phyloP scores from a whole-genome alignment of 2,329 filamentous ascomycete genomes.

The Ophiosphaerella herpotricha region DNA sequence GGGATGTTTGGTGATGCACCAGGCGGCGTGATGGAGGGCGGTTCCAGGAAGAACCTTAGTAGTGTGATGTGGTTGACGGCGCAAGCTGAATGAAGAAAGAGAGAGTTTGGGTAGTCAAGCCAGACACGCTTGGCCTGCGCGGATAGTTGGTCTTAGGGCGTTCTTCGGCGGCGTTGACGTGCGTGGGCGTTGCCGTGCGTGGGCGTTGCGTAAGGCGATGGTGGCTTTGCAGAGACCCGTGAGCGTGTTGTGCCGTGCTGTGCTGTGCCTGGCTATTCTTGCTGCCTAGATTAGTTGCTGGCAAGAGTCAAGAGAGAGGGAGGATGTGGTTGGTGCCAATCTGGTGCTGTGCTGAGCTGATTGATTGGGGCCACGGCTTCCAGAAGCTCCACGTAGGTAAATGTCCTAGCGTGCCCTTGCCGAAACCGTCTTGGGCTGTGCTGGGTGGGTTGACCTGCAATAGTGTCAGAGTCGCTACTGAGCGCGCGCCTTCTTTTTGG shows the following conservation, averaged over 20 bases:
- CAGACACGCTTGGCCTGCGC: conserved; percentile 19
- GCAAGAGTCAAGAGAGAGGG: conserved; percentile 1
- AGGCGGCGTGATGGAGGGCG: conserved; percentile 5
- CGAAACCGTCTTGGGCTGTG: conserved; percentile 27
- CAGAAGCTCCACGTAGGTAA: conserved; percentile 38
- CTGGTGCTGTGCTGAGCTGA: conserved; percentile 22
- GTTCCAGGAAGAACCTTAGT: conserved; percentile 8
- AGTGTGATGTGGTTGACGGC: conserved; percentile 20
- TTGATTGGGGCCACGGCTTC: conserved; percentile 34
- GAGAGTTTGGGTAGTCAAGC: conserved; percentile 25
- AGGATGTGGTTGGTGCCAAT: conserved; percentile 10
- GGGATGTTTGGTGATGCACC: conserved; percentile 7
- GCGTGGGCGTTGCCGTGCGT: conserved; percentile 35
- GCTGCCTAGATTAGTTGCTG: conserved; percentile 23
- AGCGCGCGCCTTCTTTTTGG: conserved; percentile 22
- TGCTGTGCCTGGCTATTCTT: conserved; percentile 3
- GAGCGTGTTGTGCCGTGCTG: conserved; percentile 1
- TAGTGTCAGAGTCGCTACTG: no score
- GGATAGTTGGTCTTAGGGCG: conserved; percentile 7
- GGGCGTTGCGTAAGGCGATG: conserved; percentile 31
- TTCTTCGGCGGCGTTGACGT: conserved; percentile 17
- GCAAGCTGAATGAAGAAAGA: conserved; percentile 19
- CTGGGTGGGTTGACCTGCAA: conserved; percentile 9
- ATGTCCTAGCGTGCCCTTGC: conserved; percentile 28
- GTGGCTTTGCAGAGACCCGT: conserved; percentile 35